Percentiles rank a stretch among this genome's conserved stretches.
phyloP scores from a whole-genome alignment of 352 stramenopile species.

The Pythium plurisporium region DNA sequence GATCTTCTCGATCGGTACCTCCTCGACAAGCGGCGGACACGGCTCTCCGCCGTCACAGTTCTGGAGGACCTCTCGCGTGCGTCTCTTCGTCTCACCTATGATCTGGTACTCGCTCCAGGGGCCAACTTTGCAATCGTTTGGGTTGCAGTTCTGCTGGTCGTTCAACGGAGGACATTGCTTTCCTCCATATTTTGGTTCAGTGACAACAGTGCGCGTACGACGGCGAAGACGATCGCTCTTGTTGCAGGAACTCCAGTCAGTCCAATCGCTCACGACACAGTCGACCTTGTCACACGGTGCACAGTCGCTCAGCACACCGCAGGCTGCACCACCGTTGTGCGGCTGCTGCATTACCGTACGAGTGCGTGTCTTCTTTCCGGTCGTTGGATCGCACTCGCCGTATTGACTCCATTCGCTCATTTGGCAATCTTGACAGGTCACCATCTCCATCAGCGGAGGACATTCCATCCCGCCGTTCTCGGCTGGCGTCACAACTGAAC shows the following conservation, averaged over 20 bases:
- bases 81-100: conserved; percentile 37
- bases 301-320: conserved; percentile 33
- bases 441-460: conserved; percentile 1
- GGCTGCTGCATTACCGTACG: conserved; percentile 44
- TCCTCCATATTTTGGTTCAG: conserved; percentile 38
- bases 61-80: conserved; percentile 33
- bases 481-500: conserved; percentile 17
- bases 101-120: conserved; percentile 45
- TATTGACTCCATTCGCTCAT: conserved; percentile 22
- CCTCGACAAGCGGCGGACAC: conserved; percentile 42
- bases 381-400: conserved; percentile 11
- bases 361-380: conserved; percentile 32
- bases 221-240: conserved; percentile 29
- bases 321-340: conserved; percentile 39
- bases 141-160: conserved; percentile 60
- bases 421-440: conserved; percentile 22
- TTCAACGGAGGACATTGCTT: conserved; percentile 35
- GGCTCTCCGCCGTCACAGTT: conserved; percentile 34
- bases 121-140: conserved; percentile 50
- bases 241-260: conserved; percentile 32
- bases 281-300: conserved; percentile 41
- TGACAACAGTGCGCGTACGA: conserved; percentile 42
- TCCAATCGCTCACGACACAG: conserved; percentile 56
- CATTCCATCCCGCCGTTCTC: conserved; percentile 19
- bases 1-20: conserved; percentile 28